Conservation (phyloP, 2,329 filamentous ascomycete genomes). For the Tolypocladium endophyticum region DNA sequence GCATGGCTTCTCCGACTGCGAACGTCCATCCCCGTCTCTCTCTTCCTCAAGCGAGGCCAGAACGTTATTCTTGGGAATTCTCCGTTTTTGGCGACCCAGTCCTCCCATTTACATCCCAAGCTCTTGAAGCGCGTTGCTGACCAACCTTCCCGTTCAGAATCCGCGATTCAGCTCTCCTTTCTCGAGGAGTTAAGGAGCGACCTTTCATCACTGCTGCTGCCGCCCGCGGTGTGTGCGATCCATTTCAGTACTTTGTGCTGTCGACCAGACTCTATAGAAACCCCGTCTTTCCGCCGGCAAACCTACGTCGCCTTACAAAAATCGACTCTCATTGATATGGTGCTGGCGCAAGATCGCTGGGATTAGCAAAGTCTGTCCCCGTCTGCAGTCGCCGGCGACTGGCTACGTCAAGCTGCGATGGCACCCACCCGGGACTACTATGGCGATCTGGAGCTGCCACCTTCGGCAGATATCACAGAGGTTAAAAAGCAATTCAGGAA, state of each 20-base stretch:
- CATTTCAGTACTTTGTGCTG: background rate
- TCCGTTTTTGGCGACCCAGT: background rate
- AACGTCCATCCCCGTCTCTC: no score
- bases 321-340: slow-evolving; percentile 5
- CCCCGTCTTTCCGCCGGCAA: background rate
- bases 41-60: background rate
- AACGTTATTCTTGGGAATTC: background rate
- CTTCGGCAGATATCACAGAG: slow-evolving; percentile 58
- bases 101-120: background rate
- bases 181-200: background rate
- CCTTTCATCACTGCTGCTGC: background rate
- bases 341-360: slow-evolving; percentile 2
- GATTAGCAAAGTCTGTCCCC: background rate
- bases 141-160: background rate
- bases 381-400: background rate
- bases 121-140: background rate
- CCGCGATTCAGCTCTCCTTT: background rate
- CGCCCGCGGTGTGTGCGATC: no score
- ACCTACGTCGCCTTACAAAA: background rate
- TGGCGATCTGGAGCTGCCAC: slow-evolving; percentile 64
- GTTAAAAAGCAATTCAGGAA: slow-evolving; percentile 83
- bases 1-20: background rate
- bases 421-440: slow-evolving; percentile 63
- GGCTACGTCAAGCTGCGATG: slow-evolving; percentile 15
- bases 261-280: background rate